Conservation (phyloP, 306 rosid species). For the Quercus mongolica region DNA sequence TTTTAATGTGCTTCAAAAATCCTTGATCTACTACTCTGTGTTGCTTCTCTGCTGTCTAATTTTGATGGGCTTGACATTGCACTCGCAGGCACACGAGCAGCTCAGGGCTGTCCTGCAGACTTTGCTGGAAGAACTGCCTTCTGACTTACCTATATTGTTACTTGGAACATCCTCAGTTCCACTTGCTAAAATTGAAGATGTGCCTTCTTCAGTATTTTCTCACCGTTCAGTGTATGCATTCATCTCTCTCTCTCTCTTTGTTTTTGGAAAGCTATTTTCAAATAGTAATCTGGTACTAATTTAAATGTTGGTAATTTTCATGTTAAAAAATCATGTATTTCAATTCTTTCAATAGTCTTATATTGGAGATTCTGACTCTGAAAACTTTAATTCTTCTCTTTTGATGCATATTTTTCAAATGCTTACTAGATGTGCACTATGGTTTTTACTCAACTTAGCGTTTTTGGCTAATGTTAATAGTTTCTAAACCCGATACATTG, state of each 20-base stretch:
- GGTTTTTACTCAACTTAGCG: neutral
- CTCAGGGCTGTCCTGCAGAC: conserved; percentile 88
- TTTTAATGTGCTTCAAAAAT: neutral
- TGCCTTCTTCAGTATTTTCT: conserved; percentile 63
- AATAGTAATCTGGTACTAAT: neutral
- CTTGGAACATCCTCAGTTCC: conserved; percentile 73
- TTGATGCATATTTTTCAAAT: neutral
- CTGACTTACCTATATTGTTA: conserved; percentile 77
- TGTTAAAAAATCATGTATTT: conserved; percentile 1
- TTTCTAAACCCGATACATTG: neutral
- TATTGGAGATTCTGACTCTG: neutral
- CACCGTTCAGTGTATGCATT: conserved; percentile 59
- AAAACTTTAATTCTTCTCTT: neutral
- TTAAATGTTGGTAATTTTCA: neutral
- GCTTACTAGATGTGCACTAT: neutral
- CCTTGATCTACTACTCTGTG: neutral
- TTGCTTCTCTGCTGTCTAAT: conserved; percentile 21
- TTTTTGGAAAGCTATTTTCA: neutral
- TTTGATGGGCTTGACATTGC: conserved; percentile 32
- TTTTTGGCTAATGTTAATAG: neutral
- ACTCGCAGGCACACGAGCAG: conserved; percentile 94
- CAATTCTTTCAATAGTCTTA: neutral
- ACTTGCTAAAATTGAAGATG: conserved; percentile 65
- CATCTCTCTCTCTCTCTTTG: neutral
- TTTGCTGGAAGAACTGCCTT: conserved; percentile 83